Evolutionary conservation across 192 early-diverging fungal genomes (phyloP), one percentile per base, ranked within the genome.

Genomic region (Phlyctochytrium planicorne): DNA sequence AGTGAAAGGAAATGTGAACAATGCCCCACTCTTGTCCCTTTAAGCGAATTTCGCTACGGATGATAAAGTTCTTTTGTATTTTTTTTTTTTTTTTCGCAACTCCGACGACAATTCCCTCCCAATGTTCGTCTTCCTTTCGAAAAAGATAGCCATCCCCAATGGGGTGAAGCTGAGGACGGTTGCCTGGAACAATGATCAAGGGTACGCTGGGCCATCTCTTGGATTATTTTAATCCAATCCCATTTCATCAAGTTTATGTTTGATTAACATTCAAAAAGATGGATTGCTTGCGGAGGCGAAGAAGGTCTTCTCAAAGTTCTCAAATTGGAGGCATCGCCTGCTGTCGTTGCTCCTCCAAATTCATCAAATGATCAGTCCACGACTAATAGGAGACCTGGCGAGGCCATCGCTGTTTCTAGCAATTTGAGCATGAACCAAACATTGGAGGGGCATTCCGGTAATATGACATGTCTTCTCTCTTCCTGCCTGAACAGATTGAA

Each of bases 361-460:
- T 29, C 33, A 16, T 16, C 56, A 56, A 30, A 23, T 20, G 53
- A 32, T 14, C 17, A 31, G 33, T 17, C 33, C 1, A 47, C 56
- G 33, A 59, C 47, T 12, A 69, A 36, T 20, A 40, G 61, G 14
- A 55, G 66, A 34, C 56, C 68, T 3, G 60, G 52, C n/a, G 72
- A 63, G 1, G 59, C 20, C 2, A 53, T 40, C 29, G 68, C 74
- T 10, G 63, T 55, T 2, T 27, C 75, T 0, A 78, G 82, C 30
- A 80, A 81, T 52, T 63, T 87, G 63, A 82, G 84, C 40, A 86
- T 87, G 80, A 86, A 86, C 63, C 85, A 87, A 59, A 87, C 85
- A 2, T 63, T 87, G 20, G 80, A 84, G 59, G 85, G 85, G 6
- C 85, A 87, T 65, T 63, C 69, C 24, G 82, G 82, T 78, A 72